These are phyloP conservation scores for Pseudonitzschia multiseries DNA, from an alignment of 108 stramenopile species.

Conservation along the genomic window DNA sequence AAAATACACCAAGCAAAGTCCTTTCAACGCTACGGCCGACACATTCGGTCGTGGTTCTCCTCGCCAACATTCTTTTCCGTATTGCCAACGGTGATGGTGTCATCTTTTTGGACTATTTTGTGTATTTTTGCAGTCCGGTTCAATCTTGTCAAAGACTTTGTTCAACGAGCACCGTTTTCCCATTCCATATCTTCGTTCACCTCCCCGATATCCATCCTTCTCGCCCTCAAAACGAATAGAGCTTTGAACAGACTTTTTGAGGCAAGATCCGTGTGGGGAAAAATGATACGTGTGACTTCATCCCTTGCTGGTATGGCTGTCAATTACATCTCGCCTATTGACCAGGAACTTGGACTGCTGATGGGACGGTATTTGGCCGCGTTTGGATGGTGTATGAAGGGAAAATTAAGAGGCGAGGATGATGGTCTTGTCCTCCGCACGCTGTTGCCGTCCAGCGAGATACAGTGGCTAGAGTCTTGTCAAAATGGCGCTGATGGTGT, in stretches of 20 bases:
- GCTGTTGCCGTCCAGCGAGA: constrained; percentile 30
- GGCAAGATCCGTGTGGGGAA: constrained; percentile 28
- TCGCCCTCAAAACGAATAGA: constrained; percentile 42
- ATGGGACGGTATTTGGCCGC: constrained; percentile 37
- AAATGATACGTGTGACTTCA: constrained; percentile 12
- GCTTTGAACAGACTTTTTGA: constrained; percentile 36
- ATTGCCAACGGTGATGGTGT: constrained; percentile 22
- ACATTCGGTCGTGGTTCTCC: constrained; percentile 26
- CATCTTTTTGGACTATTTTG: constrained; percentile 23
- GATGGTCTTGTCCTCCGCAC: constrained; percentile 25
- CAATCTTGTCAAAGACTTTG: not conserved
- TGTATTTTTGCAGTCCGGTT: constrained; percentile 14
- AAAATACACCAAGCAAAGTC: constrained; percentile 19
- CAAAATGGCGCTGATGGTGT: not conserved
- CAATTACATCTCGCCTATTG: constrained; percentile 27
- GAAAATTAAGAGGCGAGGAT: constrained; percentile 31
- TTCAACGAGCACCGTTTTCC: constrained; percentile 17
- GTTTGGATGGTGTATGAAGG: constrained; percentile 41
- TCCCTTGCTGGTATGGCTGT: constrained; percentile 21
- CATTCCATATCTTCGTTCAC: constrained; percentile 26
- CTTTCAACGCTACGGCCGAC: constrained; percentile 24
- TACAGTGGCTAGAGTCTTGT: constrained; percentile 26
- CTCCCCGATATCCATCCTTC: constrained; percentile 37
- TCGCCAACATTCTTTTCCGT: constrained; percentile 34
- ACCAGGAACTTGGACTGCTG: constrained; percentile 23